A percentile compares a stretch with the other conserved stretches of the same genome.
Conservation (phyloP, 805 yeast species). For the Priceomyces fermenticarens region DNA sequence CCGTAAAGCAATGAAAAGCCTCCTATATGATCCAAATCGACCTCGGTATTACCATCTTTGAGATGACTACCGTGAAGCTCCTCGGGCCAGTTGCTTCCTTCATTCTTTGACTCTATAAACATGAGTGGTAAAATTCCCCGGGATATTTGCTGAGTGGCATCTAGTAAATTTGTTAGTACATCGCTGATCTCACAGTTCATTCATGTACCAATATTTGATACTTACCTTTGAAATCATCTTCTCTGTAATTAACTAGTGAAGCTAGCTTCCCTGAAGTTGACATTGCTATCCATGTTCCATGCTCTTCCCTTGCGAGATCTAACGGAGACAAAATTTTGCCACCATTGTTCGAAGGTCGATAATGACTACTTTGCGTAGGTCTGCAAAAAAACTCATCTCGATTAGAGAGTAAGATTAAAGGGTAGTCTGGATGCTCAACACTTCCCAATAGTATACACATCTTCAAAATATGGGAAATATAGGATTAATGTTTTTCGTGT, state of each 20-base stretch:
- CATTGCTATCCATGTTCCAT: slow-evolving; percentile 92
- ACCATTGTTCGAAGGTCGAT: slow-evolving; percentile 28
- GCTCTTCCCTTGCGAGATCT: slow-evolving; percentile 69
- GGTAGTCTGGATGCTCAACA: slow-evolving; percentile 66
- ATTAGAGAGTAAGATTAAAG: slow-evolving; percentile 74
- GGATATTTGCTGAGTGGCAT: slow-evolving; percentile 36
- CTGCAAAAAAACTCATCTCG: slow-evolving; percentile 82
- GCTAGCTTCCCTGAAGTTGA: slow-evolving; percentile 58
- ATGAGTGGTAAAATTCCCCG: slow-evolving; percentile 51
- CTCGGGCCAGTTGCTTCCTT: slow-evolving; percentile 46
- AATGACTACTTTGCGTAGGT: slow-evolving; percentile 59
- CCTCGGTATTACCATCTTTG: slow-evolving; percentile 13
- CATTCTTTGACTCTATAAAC: slow-evolving; percentile 34
- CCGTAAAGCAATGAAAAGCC: slow-evolving; percentile 67
- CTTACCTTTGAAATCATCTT: slow-evolving; percentile 27
- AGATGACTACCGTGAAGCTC: slow-evolving; percentile 16
- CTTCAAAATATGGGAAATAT: background rate
- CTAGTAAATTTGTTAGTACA: slow-evolving; percentile 17
- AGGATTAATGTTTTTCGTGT: background rate
- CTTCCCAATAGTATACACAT: slow-evolving; percentile 84
- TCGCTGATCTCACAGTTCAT: background rate
- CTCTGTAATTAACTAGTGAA: slow-evolving; percentile 73
- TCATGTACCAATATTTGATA: slow-evolving; percentile 1
- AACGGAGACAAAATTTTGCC: slow-evolving; percentile 58
- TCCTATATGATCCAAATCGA: slow-evolving; percentile 37